These are phyloP conservation scores for Fonsecaea monophora DNA, from an alignment of 2,329 filamentous ascomycete species.

Conservation along the genomic window DNA sequence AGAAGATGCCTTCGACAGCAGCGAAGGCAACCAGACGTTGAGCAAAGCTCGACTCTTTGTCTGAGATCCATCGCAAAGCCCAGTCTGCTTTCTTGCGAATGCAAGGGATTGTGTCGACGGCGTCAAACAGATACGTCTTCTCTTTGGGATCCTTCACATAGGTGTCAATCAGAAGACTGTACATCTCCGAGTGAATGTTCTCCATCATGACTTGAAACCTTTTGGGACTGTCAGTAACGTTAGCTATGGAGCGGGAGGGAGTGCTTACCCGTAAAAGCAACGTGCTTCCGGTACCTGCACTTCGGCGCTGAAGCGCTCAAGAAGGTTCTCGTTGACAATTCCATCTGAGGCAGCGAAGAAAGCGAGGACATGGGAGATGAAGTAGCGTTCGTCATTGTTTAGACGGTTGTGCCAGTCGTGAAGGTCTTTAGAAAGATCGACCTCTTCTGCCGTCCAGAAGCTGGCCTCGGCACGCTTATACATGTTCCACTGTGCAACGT, in stretches of 20 bases:
- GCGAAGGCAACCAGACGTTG: slow-evolving; percentile 96
- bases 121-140: slow-evolving; percentile 93
- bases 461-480: slow-evolving; percentile 99
- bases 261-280: slow-evolving; percentile 80
- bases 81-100: slow-evolving; percentile 99
- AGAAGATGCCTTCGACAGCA: slow-evolving; percentile 99
- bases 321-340: slow-evolving; percentile 99
- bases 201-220: slow-evolving; percentile 92
- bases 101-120: slow-evolving; percentile 97
- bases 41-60: slow-evolving; percentile 92
- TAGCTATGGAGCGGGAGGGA: background rate
- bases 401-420: slow-evolving; percentile 99
- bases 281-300: slow-evolving; percentile 97
- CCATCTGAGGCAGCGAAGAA: slow-evolving; percentile 99
- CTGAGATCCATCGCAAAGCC: slow-evolving; percentile 93
- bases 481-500: slow-evolving; percentile 82
- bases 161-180: slow-evolving; percentile 97
- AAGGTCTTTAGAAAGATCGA: slow-evolving; percentile 97
- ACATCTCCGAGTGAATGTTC: slow-evolving; percentile 99
- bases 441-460: slow-evolving; percentile 99
- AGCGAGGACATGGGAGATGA: slow-evolving; percentile 96
- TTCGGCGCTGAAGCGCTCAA: slow-evolving; percentile 96
- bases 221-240: background rate
- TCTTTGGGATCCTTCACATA: slow-evolving; percentile 99
- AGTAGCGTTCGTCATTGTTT: slow-evolving; percentile 96